Conservation (phyloP, 805 yeast genomes). For the Suhomyces xylopsoci region DNA sequence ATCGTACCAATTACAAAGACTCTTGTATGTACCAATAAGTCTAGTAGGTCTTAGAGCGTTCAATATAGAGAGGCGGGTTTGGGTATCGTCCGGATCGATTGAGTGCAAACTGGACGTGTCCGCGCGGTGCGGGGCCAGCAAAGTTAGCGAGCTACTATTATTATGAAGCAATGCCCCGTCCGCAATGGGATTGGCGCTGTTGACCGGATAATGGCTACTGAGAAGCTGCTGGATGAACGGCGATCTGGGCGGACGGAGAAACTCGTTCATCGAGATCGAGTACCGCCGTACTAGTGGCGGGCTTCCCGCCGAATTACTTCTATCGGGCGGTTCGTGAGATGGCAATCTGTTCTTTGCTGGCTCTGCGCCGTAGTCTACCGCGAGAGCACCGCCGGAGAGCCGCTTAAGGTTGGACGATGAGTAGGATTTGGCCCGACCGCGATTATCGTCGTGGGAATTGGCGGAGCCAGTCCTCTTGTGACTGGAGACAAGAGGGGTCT, state of each 20-base stretch:
- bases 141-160: conserved; percentile 2
- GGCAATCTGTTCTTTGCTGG: not conserved
- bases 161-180: conserved; percentile 1
- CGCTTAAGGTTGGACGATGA: conserved; percentile 1
- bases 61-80: conserved; percentile 20
- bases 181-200: conserved; percentile 23
- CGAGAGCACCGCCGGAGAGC: not conserved
- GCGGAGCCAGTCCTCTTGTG: not conserved
- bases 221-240: conserved; percentile 30
- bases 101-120: conserved; percentile 14
- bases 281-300: conserved; percentile 1
- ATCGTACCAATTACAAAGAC: conserved; percentile 31
- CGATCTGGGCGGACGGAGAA: not conserved
- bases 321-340: not conserved
- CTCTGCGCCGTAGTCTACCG: not conserved
- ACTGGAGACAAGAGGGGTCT: not conserved
- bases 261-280: conserved; percentile 8
- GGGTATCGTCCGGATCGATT: conserved; percentile 20
- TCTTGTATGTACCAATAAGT: conserved; percentile 32
- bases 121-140: not conserved
- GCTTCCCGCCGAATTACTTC: not conserved
- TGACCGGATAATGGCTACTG: conserved; percentile 27
- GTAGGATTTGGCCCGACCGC: not conserved
- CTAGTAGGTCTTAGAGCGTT: conserved; percentile 29
- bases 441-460: not conserved